Evolutionary conservation across 2,329 filamentous ascomycete species (phyloP), one percentile per base, ranked within the genome.

Genomic region (Arachnopeziza araneosa): DNA sequence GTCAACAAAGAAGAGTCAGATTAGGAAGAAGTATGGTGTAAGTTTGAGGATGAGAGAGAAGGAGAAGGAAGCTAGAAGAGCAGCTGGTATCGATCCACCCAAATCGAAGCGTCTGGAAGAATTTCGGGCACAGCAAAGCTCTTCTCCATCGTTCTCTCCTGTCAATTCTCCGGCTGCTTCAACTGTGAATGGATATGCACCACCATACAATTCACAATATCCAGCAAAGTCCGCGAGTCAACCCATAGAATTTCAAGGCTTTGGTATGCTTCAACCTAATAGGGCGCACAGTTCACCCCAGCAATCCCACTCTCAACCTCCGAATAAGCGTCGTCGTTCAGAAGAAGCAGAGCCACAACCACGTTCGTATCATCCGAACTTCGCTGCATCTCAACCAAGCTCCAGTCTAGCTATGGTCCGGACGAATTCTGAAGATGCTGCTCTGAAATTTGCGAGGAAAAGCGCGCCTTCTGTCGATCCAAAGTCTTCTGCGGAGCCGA

Each of bases 1-100:
- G 48, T 64, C 68, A 9, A 69, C 69, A 2, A 65, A 62, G 24
- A 69, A 70, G 54, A 66, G 63, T 44, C 66, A 69, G 21, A 69
- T 70, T 30, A 63, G 69, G 5, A 67, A 65, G 57, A 54, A 56
- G 1, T 66, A 66, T 59, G 67, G 67, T 26, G 69, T 71, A 2
- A 69, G 60, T 51, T 56, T 71, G n/a, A 62, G 69, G 7, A 57
- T 70, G 57, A 56, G 69, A 12, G 63, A 70, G 10, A 66, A 63
- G 32, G 68, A 71, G 23, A 71, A 70, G 63, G 50, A 57, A 19
- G 61, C 61, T 19, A 56, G 60, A 44, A 53, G 36, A 22, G 52
- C 56, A 26, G 56, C 57, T 23, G 60, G 57, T 8, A 14, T 60
- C 21, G 36, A 56, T n/a, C 36, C 53, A n/a, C 30, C 26, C 9